Conservation (phyloP, 164 flowering plant species). For the Houttuynia cordata region DNA sequence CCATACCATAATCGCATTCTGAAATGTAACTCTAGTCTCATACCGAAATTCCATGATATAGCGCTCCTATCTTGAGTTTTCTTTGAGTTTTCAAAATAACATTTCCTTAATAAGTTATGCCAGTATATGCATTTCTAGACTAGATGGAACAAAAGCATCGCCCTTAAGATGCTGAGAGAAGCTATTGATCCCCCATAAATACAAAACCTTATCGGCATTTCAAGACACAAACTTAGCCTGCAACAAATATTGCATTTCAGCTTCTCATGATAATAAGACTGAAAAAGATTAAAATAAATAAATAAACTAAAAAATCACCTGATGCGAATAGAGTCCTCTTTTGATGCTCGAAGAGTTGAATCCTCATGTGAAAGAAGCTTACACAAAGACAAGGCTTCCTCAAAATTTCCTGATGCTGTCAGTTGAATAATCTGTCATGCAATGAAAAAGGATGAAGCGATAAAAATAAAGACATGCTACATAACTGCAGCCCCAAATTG, state of each 20-base stretch:
- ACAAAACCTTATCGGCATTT: too few relatives aligned
- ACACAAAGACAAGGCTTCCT: slow-evolving; percentile 92
- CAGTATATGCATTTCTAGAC: too few relatives aligned
- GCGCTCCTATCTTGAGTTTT: too few relatives aligned
- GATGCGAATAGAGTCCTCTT: slow-evolving; percentile 81
- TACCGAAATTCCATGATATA: too few relatives aligned
- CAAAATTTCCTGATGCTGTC: slow-evolving; percentile 96
- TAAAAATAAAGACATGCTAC: background rate
- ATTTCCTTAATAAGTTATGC: too few relatives aligned
- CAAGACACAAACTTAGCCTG: background rate
- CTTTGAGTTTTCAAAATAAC: too few relatives aligned
- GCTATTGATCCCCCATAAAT: too few relatives aligned
- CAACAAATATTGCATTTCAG: background rate
- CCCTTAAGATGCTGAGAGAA: too few relatives aligned
- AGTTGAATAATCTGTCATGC: slow-evolving; percentile 80
- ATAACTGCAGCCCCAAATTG: background rate
- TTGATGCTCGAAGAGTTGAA: slow-evolving; percentile 83
- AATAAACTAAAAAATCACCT: slow-evolving; percentile 30
- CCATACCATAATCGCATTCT: too few relatives aligned
- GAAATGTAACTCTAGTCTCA: too few relatives aligned
- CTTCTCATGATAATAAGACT: background rate
- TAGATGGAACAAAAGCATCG: too few relatives aligned
- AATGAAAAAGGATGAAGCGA: slow-evolving; percentile 1
- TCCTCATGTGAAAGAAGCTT: slow-evolving; percentile 97
- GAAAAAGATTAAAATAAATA: background rate